Base-by-base conservation (phyloP, 345 rosid genomes). In the Bruguiera parviflora region DNA sequence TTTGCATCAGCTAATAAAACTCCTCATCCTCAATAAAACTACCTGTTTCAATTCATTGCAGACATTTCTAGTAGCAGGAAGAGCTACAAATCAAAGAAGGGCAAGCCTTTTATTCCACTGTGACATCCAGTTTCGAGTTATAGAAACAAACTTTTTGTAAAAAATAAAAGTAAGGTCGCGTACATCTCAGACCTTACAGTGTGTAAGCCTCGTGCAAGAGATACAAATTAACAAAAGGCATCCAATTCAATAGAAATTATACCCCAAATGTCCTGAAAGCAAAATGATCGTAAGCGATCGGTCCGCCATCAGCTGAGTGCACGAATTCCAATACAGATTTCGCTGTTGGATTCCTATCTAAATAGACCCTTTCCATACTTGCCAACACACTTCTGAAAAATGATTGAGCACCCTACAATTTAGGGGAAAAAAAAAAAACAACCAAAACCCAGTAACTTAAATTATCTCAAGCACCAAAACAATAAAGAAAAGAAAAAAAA, bases 231-330 rank as follows among this genome's bases (percentile, higher is more conserved):
- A 29, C 3, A 39, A 8, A 55, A 43, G 28, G 9, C 37, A 31
- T 15, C 8, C 58, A 31, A n/a, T 16, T 56, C 43, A 43, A 39
- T 51, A 52, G 8, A 37, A 53, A 25, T 2, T 2, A 43, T 84
- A 94, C 97, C 87, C 98, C 97, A 8, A 94, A 91, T 0, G 98
- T 91, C 78, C 98, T 83, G 83, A 89, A 94, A 22, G 98, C 98
- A 35, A 94, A 61, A 79, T 91, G 97, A 81, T 94, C 98, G 71
- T 94, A 89, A 80, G 91, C 88, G 75, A 94, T 82, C 31, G 51
- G 82, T 2, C 81, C 80, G 6, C 73, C 79, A 9, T 84, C 90
- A 71, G 81, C 77, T 15, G 91, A 80, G 47, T 53, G 63, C 18
- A 94, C 98, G 32, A 87, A 84, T 67, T 91, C 86, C 77, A 91